phyloP scores from a whole-genome alignment of 768 basidiomycete genomes.

The Amanita subjunquillea region DNA sequence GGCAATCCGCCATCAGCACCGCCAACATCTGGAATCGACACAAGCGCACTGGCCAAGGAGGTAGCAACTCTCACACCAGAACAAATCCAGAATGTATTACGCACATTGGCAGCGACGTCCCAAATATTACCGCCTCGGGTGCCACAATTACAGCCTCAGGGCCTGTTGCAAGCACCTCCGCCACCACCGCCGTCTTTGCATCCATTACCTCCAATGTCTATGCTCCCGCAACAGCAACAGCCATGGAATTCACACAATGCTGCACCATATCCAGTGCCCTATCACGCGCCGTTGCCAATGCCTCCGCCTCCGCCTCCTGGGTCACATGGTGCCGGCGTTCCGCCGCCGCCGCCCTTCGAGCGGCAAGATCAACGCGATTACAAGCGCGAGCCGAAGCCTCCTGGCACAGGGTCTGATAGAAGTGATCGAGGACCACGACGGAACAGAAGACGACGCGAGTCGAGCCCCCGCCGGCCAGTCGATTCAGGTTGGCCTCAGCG shows the following conservation, averaged over 20 bases:
- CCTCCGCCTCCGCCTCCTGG: constrained; percentile 10
- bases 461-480: constrained; percentile 24
- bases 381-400: constrained; percentile 12
- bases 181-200: constrained; percentile 15
- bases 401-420: constrained; percentile 19
- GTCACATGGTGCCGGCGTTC: constrained; percentile 8
- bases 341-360: constrained; percentile 8
- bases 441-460: constrained; percentile 21
- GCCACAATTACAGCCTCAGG: constrained; percentile 2
- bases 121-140: constrained; percentile 16
- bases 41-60: constrained; percentile 51
- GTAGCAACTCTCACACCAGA: constrained; percentile 68
- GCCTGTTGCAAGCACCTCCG: constrained; percentile 14
- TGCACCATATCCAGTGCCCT: constrained; percentile 10
- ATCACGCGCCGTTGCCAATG: constrained; percentile 15
- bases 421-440: constrained; percentile 23
- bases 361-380: constrained; percentile 17
- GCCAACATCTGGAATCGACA: constrained; percentile 11
- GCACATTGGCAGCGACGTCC: constrained; percentile 35
- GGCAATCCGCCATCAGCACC: constrained; percentile 7
- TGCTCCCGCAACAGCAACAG: constrained; percentile 1
- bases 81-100: constrained; percentile 61
- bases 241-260: constrained; percentile 12
- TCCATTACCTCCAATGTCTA: constrained; percentile 9
- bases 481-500: constrained; percentile 52